Percentiles rank a stretch among this genome's conserved stretches.
phyloP scores from a whole-genome alignment of 1,284 basidiomycete genomes.

The Cerrena zonata region DNA sequence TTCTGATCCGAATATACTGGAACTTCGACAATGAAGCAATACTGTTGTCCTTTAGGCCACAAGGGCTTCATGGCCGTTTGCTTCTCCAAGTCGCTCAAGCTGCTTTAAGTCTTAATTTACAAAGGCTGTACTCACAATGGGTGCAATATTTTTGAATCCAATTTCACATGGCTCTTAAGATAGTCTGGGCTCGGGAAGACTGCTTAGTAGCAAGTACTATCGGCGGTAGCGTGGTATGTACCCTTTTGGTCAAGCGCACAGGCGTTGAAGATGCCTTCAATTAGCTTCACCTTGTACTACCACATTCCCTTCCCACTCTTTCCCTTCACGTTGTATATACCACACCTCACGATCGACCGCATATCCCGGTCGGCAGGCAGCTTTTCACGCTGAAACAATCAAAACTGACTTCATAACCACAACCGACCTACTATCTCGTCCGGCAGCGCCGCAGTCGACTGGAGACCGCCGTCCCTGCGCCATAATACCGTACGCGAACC shows the following conservation, averaged over 20 bases:
- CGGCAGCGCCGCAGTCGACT: neutral
- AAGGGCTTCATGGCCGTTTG: too few relatives aligned
- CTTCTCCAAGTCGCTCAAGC: too few relatives aligned
- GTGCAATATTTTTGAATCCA: too few relatives aligned
- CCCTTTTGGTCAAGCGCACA: neutral
- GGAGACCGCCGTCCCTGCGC: neutral
- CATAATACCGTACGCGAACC: neutral
- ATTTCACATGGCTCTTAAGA: too few relatives aligned
- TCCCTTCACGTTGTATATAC: neutral
- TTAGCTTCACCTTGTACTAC: neutral
- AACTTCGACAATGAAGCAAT: too few relatives aligned
- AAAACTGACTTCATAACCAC: neutral
- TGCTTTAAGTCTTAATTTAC: too few relatives aligned
- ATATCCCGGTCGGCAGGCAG: neutral
- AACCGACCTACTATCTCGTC: too few relatives aligned
- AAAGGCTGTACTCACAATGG: too few relatives aligned
- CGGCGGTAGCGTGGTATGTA: too few relatives aligned
- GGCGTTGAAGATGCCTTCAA: neutral
- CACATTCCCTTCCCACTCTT: neutral
- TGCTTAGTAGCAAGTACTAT: too few relatives aligned
- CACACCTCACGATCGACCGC: neutral
- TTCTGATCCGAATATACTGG: too few relatives aligned
- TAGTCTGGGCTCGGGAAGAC: neutral
- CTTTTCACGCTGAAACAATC: neutral
- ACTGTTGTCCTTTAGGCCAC: too few relatives aligned